These are phyloP conservation scores for Phytophthora gonapodyides DNA, from an alignment of 352 stramenopile species.

Conservation along the genomic window DNA sequence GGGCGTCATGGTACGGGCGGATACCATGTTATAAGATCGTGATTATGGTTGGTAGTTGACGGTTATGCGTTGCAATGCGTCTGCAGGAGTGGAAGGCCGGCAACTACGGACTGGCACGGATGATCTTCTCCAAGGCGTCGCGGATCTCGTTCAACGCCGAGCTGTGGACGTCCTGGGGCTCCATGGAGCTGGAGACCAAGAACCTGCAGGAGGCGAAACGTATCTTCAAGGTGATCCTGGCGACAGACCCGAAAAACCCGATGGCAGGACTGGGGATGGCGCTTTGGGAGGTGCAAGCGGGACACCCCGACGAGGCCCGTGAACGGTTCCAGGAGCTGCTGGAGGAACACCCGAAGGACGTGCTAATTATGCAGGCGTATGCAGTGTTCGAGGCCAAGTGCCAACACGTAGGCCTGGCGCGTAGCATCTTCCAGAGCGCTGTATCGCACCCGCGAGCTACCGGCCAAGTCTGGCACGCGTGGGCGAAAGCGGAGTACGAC, in stretches of 20 bases:
- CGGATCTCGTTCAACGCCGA: constrained; percentile 74
- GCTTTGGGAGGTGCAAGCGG: constrained; percentile 66
- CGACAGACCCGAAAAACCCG: constrained; percentile 68
- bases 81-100: constrained; percentile 81
- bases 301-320: constrained; percentile 56
- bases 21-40: background rate
- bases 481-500: constrained; percentile 85
- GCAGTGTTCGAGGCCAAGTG: constrained; percentile 77
- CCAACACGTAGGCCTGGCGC: constrained; percentile 67
- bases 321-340: constrained; percentile 63
- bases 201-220: constrained; percentile 80
- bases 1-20: constrained; percentile 68
- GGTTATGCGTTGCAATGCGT: constrained; percentile 1
- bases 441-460: constrained; percentile 55
- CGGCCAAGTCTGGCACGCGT: constrained; percentile 86
- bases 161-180: constrained; percentile 86
- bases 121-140: constrained; percentile 85
- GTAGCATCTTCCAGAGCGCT: constrained; percentile 65
- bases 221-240: constrained; percentile 83
- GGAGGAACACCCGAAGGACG: constrained; percentile 60
- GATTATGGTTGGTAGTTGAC: background rate
- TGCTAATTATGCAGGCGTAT: constrained; percentile 75
- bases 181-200: constrained; percentile 80
- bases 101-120: constrained; percentile 80
- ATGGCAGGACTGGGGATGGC: constrained; percentile 78